Percentiles rank a stretch among this genome's conserved stretches.
These are phyloP conservation scores for Globisporangium spiculum DNA, from an alignment of 352 stramenopile species.

Conservation along the genomic window DNA sequence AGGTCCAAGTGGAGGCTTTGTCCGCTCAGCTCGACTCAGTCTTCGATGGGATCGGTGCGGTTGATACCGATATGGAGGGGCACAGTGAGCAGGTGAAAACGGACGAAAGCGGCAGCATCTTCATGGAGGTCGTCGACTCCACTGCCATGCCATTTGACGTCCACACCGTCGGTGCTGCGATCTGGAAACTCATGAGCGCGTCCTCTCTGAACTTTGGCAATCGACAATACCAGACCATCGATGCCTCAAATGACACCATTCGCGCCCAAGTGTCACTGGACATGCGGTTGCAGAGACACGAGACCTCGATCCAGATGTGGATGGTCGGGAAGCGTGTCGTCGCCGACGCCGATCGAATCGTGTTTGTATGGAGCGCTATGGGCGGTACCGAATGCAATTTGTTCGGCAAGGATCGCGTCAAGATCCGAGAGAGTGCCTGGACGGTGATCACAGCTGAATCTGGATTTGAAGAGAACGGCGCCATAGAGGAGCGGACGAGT, in stretches of 20 bases:
- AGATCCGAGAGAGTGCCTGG: slow-evolving; percentile 7
- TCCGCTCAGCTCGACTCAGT: background rate
- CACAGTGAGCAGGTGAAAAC: slow-evolving; percentile 6
- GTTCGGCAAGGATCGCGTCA: background rate
- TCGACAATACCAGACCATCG: slow-evolving; percentile 5
- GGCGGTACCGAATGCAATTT: background rate
- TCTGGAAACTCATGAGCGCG: slow-evolving; percentile 11
- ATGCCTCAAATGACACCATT: background rate
- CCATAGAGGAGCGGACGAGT: background rate
- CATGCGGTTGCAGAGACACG: background rate
- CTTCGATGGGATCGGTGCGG: background rate
- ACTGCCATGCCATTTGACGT: slow-evolving; percentile 8
- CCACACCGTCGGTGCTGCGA: background rate
- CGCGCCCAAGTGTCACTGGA: background rate
- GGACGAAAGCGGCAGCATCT: background rate
- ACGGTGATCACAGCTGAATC: background rate
- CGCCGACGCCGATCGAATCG: slow-evolving; percentile 6
- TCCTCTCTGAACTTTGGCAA: slow-evolving; percentile 3
- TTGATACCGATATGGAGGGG: background rate
- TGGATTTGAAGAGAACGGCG: background rate
- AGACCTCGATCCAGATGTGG: background rate
- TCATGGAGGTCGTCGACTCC: slow-evolving; percentile 10
- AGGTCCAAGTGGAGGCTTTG: background rate
- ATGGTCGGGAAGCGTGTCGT: slow-evolving; percentile 8
- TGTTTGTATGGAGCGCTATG: slow-evolving; percentile 3